Evolutionary conservation across 2,329 filamentous ascomycete species (phyloP), one percentile per base, ranked within the genome.

Genomic region (Colletotrichum coccodes): DNA sequence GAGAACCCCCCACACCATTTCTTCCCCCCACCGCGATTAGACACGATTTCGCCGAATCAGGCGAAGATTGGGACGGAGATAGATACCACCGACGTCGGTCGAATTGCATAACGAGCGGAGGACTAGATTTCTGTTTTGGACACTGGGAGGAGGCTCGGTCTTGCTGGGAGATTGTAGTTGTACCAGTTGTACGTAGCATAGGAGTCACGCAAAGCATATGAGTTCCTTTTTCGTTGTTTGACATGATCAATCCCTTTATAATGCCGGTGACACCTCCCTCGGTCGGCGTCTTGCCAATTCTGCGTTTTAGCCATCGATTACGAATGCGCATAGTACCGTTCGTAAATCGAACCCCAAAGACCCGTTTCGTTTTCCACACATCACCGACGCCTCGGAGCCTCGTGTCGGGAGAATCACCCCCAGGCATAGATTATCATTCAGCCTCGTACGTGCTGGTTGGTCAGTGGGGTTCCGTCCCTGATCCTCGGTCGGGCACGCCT

Each of bases 171-270:
- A 70, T 68, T 71, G 70, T 68, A 70, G 70, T 68, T 65, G 68
- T 71, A 64, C 64, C 68, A 70, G 67, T 70, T 70, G 68, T 71
- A 71, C 68, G 68, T 71, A 68, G 63, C 70, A 71, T 69, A 71
- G 70, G 70, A 71, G 70, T 71, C 70, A 68, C 60, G 63, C 60
- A 71, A 63, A 71, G 70, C 70, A 71, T 71, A 71, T 71, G 70
- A 71, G 34, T 71, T 68, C 47, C 54, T 70, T 63, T 68, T 64
- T 64, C 60, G 57, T 57, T 44, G 28, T 57, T 54, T 54, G 14
- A 58, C 23, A 23, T 42, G 23, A 28, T 7, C 4, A 18, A n/a
- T 11, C 40, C 28, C 21, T 42, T 65, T 44, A 42, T 49, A 50
- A n/a, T n/a, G 3, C 23, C 11, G 9, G 6, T 26, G 21, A 26